phyloP scores from a whole-genome alignment of 495 filamentous ascomycete species.

The Trichocladium antarcticum region DNA sequence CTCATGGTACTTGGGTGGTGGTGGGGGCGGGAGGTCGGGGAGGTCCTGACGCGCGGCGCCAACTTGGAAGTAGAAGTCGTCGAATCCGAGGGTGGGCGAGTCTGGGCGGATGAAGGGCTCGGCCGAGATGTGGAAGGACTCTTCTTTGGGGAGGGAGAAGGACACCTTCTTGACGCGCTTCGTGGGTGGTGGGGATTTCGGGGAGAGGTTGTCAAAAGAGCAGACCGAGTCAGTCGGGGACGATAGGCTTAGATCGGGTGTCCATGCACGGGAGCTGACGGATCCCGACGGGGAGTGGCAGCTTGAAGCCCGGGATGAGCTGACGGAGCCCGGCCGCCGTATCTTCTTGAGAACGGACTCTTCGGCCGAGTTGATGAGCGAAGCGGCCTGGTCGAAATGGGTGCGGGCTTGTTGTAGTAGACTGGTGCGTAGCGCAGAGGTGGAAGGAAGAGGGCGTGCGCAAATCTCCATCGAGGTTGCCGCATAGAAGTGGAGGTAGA shows the following conservation, averaged over 20 bases:
- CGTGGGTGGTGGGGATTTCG: constrained; percentile 13
- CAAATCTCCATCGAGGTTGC: constrained; percentile 43
- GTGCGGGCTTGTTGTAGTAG: constrained; percentile 38
- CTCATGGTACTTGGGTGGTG: constrained; percentile 14
- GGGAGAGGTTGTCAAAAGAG: constrained; percentile 28
- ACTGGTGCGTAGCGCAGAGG: constrained; percentile 33
- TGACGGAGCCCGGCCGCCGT: constrained; percentile 25
- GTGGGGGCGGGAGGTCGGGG: constrained; percentile 7
- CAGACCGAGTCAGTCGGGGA: constrained; percentile 36
- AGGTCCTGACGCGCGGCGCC: constrained; percentile 14
- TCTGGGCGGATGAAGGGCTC: constrained; percentile 39
- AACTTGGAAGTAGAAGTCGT: constrained; percentile 27
- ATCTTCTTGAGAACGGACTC: constrained; percentile 25
- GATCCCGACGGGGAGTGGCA: constrained; percentile 37
- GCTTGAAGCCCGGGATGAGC: constrained; percentile 30
- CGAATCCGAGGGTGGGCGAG: constrained; percentile 36
- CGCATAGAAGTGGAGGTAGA: constrained; percentile 46
- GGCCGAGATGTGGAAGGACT: constrained; percentile 9
- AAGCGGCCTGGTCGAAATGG: constrained; percentile 37
- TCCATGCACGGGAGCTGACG: constrained; percentile 34
- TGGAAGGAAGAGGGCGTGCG: constrained; percentile 36
- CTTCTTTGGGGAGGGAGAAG: constrained; percentile 35
- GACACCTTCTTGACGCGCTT: constrained; percentile 43
- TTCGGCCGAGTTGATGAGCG: constrained; percentile 31
- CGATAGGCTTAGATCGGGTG: constrained; percentile 30